These are phyloP conservation scores for Sphaceloma murrayae DNA, from an alignment of 2,329 filamentous ascomycete species.

Conservation along the genomic window DNA sequence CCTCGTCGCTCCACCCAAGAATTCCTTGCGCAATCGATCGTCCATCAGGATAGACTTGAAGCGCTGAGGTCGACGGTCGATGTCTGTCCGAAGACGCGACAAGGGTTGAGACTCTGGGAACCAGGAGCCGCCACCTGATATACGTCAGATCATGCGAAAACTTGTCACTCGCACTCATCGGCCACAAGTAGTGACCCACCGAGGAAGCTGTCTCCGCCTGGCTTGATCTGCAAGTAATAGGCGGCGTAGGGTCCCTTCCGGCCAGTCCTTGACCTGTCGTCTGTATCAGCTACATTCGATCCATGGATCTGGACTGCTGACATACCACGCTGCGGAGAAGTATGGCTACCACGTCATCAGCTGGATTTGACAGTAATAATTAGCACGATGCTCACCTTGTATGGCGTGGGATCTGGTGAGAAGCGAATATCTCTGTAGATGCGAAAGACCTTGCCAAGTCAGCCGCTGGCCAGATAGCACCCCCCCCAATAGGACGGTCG, in stretches of 20 bases:
- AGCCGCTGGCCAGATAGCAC: conserved; percentile 15
- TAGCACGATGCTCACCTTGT: conserved; percentile 53
- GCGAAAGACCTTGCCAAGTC: conserved; percentile 53
- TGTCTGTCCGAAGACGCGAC: conserved; percentile 57
- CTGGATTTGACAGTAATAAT: neutral
- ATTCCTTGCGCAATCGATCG: conserved; percentile 51
- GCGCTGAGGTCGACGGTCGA: conserved; percentile 61
- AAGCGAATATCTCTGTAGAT: conserved; percentile 84
- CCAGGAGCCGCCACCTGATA: conserved; percentile 72
- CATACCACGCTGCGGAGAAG: conserved; percentile 71
- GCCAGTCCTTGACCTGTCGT: conserved; percentile 63
- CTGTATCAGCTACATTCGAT: neutral
- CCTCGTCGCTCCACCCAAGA: conserved; percentile 49
- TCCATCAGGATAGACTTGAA: conserved; percentile 60
- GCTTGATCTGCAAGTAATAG: conserved; percentile 80
- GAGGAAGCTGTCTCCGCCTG: conserved; percentile 59
- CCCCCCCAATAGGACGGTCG: conserved; percentile 1
- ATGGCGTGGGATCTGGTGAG: conserved; percentile 73
- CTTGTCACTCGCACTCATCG: too few relatives aligned
- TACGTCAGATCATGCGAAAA: too few relatives aligned
- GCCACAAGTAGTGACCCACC: conserved; percentile 46
- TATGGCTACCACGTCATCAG: conserved; percentile 48
- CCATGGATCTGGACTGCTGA: conserved; percentile 13
- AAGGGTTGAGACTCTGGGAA: conserved; percentile 61
- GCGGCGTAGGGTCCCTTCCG: conserved; percentile 78